A percentile compares a stretch with the other conserved stretches of the same genome.
phyloP scores from a whole-genome alignment of 495 filamentous ascomycete species.

The Xanthoparmelia taractica region DNA sequence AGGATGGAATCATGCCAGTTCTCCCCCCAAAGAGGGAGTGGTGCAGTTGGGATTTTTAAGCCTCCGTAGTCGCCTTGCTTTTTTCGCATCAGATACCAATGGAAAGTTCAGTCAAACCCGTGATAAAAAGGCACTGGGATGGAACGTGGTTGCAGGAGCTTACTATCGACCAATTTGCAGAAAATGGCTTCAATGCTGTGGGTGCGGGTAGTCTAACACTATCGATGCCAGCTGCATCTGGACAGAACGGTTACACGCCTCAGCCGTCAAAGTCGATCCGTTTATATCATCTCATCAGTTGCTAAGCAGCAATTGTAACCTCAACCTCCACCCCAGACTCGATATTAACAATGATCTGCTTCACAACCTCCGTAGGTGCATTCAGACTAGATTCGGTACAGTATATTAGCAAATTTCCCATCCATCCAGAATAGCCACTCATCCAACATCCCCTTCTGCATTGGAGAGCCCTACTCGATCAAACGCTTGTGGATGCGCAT shows the following conservation, averaged over 20 bases:
- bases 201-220: neutral
- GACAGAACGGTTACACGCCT: neutral
- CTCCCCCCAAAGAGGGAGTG: slow-evolving; percentile 67
- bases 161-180: neutral
- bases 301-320: slow-evolving; percentile 97
- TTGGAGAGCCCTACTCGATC: slow-evolving; percentile 61
- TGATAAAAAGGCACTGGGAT: neutral
- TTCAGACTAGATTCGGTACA: slow-evolving; percentile 55
- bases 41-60: slow-evolving; percentile 62
- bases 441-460: neutral
- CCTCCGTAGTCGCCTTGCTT: neutral
- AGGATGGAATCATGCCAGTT: slow-evolving; percentile 56
- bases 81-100: neutral
- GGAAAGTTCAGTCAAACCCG: neutral
- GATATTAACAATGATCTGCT: slow-evolving; percentile 99
- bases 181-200: neutral
- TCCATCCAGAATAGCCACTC: neutral
- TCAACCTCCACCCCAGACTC: slow-evolving; percentile 99
- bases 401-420: neutral
- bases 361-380: slow-evolving; percentile 97
- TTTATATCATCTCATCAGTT: neutral
- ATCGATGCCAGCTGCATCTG: neutral
- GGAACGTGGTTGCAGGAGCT: neutral
- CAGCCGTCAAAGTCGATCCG: neutral
- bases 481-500: slow-evolving; percentile 99